Evolutionary conservation across 2,329 filamentous ascomycete species (phyloP), one percentile per base, ranked within the genome.

Genomic region (Phialophora tarda): DNA sequence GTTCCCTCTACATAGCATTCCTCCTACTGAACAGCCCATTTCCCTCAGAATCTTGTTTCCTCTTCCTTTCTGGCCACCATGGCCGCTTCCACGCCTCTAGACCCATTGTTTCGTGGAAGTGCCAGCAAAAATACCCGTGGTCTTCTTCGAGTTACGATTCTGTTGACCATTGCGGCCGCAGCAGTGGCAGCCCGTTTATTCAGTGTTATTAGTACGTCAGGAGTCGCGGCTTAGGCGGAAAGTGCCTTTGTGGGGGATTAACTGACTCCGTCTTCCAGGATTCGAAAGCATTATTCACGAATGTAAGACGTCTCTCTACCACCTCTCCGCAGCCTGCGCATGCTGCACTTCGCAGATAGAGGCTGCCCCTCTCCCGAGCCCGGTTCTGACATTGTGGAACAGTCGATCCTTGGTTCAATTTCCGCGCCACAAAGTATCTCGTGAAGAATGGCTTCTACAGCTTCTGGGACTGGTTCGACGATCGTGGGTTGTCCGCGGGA

Each of bases 331-430:
- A 12, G 38, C 44, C 51, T n/a, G 62, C 48, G 24, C 28, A 61
- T 53, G 47, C 48, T 41, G 34, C 34, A n/a, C 7, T 48, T 4
- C 26, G 12, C 34, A 28, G 11, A 28, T 7, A 34, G 51, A 8
- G 32, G 41, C 17, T 34, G n/a, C 14, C 38, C 26, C 53, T 63
- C 28, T 48, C 41, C 51, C 28, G 24, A 47, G 59, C 63, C 34
- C 65, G 68, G 71, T 61, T 73, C 73, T 76, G 68, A 73, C 74
- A 58, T 72, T 38, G 60, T 71, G 50, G 59, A 76, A 53, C 77
- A 99, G 94, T 99, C 82, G 95, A 99, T 82, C 95, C 95, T 41
- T 99, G 95, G 95, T 99, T 99, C 84, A 99, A 99, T 82, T 99
- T 99, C 82, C 87, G 95, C 80, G 95, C 95, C 72, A 98, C 95